These are phyloP conservation scores for Scheffersomyces stambukii DNA, from an alignment of 1,139 yeast species.

Conservation along the genomic window DNA sequence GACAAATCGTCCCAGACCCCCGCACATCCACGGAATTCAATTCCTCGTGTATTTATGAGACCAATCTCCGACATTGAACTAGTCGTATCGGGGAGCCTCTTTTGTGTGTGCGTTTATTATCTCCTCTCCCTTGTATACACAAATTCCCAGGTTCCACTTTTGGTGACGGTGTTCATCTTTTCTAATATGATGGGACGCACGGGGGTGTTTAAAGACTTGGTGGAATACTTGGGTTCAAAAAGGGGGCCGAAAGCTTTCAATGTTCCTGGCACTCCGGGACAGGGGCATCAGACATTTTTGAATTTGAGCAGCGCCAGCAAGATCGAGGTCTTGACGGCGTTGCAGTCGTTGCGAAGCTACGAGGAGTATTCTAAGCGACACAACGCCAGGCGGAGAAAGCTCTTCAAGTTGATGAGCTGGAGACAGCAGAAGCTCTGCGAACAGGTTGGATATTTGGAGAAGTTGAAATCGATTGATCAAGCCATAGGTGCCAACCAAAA, in stretches of 20 bases:
- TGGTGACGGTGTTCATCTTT: constrained; percentile 26
- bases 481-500: constrained; percentile 42
- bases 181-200: constrained; percentile 32
- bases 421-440: constrained; percentile 53
- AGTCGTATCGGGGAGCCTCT: constrained; percentile 2
- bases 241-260: no score
- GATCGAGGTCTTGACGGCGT: constrained; percentile 44
- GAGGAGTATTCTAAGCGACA: constrained; percentile 31
- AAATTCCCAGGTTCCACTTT: constrained; percentile 24
- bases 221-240: no score
- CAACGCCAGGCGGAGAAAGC: constrained; percentile 42
- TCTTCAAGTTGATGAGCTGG: constrained; percentile 49
- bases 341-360: constrained; percentile 49
- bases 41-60: no score
- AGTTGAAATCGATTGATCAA: constrained; percentile 44
- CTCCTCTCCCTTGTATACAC: constrained; percentile 7
- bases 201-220: constrained; percentile 15
- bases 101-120: constrained; percentile 6
- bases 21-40: no score
- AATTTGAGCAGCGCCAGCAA: constrained; percentile 16
- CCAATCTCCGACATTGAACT: no score
- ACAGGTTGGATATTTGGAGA: constrained; percentile 52
- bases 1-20: no score
- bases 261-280: constrained; percentile 5
- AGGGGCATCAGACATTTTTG: constrained; percentile 13